Percentiles rank a stretch among this genome's conserved stretches.
Conservation (phyloP, 2,329 filamentous ascomycete species). For the Sarocladiaceae sp. region DNA sequence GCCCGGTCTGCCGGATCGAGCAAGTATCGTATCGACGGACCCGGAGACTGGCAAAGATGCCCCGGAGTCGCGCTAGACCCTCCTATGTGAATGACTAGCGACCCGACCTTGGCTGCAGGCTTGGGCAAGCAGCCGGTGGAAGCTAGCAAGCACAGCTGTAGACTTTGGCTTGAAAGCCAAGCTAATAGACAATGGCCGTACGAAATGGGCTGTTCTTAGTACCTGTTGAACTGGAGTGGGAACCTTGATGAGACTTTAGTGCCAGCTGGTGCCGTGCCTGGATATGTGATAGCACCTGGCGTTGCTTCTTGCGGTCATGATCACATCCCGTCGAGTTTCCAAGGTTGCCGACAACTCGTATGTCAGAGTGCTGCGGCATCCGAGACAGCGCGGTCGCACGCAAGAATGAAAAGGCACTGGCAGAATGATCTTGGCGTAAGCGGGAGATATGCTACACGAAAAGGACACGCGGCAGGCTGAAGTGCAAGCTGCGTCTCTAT, state of each 20-base stretch:
- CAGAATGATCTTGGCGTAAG: constrained; percentile 8
- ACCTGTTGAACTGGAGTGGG: not conserved
- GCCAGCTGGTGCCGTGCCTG: too few relatives aligned
- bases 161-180: not conserved
- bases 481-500: too few relatives aligned
- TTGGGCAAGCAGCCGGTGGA: not conserved
- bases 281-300: too few relatives aligned
- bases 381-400: not conserved
- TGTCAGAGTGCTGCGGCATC: too few relatives aligned
- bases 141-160: not conserved
- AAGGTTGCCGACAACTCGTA: too few relatives aligned
- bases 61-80: not conserved
- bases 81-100: not conserved
- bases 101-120: constrained; percentile 5
- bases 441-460: not conserved
- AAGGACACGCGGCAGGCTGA: not conserved
- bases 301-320: too few relatives aligned
- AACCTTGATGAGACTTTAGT: constrained; percentile 4
- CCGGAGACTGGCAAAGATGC: constrained; percentile 1
- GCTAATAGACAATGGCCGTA: not conserved
- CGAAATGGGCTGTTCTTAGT: not conserved
- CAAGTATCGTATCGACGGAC: not conserved
- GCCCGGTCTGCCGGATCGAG: constrained; percentile 8
- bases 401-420: constrained; percentile 2
- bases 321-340: too few relatives aligned